These are phyloP conservation scores for Coemansia sp. DNA, from an alignment of 192 early-diverging fungal genomes.

Conservation along the genomic window DNA sequence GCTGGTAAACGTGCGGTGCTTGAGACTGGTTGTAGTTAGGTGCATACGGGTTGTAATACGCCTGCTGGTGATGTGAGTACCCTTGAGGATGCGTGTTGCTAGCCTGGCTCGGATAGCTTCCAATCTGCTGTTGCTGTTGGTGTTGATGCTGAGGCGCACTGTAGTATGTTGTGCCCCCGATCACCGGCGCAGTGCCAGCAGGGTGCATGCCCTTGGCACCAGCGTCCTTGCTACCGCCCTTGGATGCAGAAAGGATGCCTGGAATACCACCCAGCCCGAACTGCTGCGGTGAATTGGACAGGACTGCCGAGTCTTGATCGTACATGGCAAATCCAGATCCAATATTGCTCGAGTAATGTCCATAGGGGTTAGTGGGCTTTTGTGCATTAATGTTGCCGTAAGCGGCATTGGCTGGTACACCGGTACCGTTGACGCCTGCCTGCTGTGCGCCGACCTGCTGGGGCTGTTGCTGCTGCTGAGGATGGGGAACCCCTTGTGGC, in stretches of 20 bases:
- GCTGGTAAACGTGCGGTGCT: slow-evolving; percentile 43
- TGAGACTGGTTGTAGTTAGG: slow-evolving; percentile 45
- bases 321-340: slow-evolving; percentile 45
- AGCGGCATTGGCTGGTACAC: slow-evolving; percentile 17
- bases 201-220: slow-evolving; percentile 31
- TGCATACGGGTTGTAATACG: slow-evolving; percentile 46
- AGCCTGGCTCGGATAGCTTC: slow-evolving; percentile 46
- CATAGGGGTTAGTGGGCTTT: slow-evolving; percentile 47
- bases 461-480: slow-evolving; percentile 19
- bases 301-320: slow-evolving; percentile 45
- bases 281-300: slow-evolving; percentile 50
- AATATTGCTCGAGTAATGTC: slow-evolving; percentile 49
- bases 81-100: slow-evolving; percentile 38
- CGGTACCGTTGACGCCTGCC: slow-evolving; percentile 34
- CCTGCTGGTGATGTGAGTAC: slow-evolving; percentile 45
- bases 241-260: slow-evolving; percentile 41
- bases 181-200: slow-evolving; percentile 39
- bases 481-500: slow-evolving; percentile 22
- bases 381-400: slow-evolving; percentile 51
- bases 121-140: slow-evolving; percentile 23
- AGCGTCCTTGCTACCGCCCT: slow-evolving; percentile 42
- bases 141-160: slow-evolving; percentile 50
- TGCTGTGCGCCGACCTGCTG: slow-evolving; percentile 22
- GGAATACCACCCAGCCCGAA: slow-evolving; percentile 49
- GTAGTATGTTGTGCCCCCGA: slow-evolving; percentile 55